phyloP scores from a whole-genome alignment of 1,284 basidiomycete genomes.

The Rhizoctonia solani region DNA sequence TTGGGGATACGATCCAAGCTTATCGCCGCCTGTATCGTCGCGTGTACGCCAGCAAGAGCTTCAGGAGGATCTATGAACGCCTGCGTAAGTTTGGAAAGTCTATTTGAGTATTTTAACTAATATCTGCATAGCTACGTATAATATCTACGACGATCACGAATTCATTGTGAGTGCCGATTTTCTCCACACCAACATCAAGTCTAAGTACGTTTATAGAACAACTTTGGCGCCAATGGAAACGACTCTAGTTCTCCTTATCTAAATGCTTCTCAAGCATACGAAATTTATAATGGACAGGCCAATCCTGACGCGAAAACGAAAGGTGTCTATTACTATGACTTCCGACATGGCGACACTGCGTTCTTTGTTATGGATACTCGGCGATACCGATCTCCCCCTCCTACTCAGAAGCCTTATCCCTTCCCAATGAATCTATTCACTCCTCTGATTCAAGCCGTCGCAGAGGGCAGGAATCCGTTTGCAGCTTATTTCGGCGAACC shows the following conservation, averaged over 20 bases:
- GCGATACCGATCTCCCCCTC: conserved; percentile 56
- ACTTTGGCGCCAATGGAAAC: conserved; percentile 62
- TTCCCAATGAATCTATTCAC: conserved; percentile 17
- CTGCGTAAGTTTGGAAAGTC: conserved; percentile 56
- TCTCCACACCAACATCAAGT: conserved; percentile 50
- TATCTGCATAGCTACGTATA: conserved; percentile 57
- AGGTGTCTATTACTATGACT: conserved; percentile 65
- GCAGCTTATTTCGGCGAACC: conserved; percentile 27
- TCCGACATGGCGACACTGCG: conserved; percentile 66
- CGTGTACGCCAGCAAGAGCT: conserved; percentile 66
- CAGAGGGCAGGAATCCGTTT: conserved; percentile 27
- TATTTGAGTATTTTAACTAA: neutral
- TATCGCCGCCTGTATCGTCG: conserved; percentile 68
- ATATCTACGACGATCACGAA: conserved; percentile 72
- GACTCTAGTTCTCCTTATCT: conserved; percentile 59
- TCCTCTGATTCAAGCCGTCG: conserved; percentile 17
- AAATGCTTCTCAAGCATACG: conserved; percentile 66
- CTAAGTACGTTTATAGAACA: conserved; percentile 49
- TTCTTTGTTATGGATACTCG: conserved; percentile 84
- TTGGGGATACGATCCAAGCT: conserved; percentile 58
- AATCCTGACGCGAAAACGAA: conserved; percentile 60
- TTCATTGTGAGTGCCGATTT: conserved; percentile 44
- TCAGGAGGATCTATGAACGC: conserved; percentile 65
- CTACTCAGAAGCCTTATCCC: conserved; percentile 7
- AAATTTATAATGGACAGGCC: conserved; percentile 65